Base-by-base conservation (phyloP, 1,284 basidiomycete genomes). In the Heterobasidion irregulare region DNA sequence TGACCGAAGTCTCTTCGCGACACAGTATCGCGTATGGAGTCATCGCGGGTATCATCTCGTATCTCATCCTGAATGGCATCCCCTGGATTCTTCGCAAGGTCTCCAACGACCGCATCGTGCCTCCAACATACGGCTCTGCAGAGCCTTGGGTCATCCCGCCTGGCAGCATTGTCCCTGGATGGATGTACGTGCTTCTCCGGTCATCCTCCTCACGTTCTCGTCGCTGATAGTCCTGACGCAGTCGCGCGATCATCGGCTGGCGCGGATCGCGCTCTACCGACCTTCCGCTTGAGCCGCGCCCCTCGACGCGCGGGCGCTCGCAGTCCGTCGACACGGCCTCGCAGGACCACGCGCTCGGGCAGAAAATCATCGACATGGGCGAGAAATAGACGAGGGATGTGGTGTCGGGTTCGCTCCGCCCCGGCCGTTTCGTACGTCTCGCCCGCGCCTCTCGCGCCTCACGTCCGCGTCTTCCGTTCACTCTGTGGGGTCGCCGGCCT, bases 1-100 rank as follows among this genome's bases (percentile, higher is more conserved):
- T 61, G 38, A 13, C 54, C 54, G 6, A 55, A 8, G 15, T 43
- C 13, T 16, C 16, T 12, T 15, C 32, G 47, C 1, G 16, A 15
- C 47, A 15, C 53, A 90, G 86, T 76, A 93, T 94, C 66, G 89
- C 92, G 34, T 94, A 94, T 68, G 92, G 92, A 62, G 84, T 94
- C 65, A 93, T 94, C 59, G 86, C 86, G 0, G 92, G 91, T 52
- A 76, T 94, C 58, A 56, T 77, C 52, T 80, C 83, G 18, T 92
- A 90, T 69, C 65, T 90, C 53, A 62, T 91, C 51, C 73, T 94
- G 59, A 93, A 94, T 68, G 84, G 84, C 47, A 72, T 85, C 47
- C 83, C 89, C 4, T 77, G 79, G 65, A 45, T 78, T n/a, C 47
- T 90, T 57, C 76, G 73, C 61, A 82, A 78, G 62, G 59, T 79